Conservation (phyloP, 1,139 yeast genomes). For the Saccharomyces hybrid region DNA sequence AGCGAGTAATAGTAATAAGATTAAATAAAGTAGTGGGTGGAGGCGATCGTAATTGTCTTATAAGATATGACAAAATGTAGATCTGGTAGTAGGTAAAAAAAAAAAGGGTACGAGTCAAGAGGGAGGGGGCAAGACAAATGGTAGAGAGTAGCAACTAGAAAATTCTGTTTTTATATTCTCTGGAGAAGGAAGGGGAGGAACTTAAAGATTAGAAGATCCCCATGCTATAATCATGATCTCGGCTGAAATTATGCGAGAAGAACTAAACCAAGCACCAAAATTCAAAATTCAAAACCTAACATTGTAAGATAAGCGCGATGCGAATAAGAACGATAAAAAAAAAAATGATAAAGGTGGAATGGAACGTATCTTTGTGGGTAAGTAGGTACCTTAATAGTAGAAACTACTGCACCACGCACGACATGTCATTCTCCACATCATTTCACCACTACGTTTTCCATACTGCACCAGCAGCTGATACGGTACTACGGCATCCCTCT, state of each 20-base stretch:
- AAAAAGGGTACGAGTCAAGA: no score
- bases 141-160: background rate
- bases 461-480: no score
- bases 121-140: background rate
- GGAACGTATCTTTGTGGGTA: no score
- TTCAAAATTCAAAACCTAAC: background rate
- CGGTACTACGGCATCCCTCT: no score
- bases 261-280: background rate
- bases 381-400: background rate
- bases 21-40: background rate
- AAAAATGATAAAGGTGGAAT: background rate
- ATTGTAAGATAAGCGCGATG: background rate
- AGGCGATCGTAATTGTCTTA: no score
- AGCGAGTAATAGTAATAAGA: background rate
- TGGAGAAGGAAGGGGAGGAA: background rate
- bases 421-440: background rate
- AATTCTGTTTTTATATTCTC: background rate
- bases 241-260: background rate
- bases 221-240: background rate
- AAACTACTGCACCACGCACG: background rate
- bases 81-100: no score
- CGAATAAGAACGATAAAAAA: background rate
- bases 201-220: background rate
- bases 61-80: no score
- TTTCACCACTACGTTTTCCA: background rate